Evolutionary conservation across 1,284 basidiomycete species (phyloP), one percentile per base, ranked within the genome.

Genomic region (Apiotrichum mycotoxinovorans): DNA sequence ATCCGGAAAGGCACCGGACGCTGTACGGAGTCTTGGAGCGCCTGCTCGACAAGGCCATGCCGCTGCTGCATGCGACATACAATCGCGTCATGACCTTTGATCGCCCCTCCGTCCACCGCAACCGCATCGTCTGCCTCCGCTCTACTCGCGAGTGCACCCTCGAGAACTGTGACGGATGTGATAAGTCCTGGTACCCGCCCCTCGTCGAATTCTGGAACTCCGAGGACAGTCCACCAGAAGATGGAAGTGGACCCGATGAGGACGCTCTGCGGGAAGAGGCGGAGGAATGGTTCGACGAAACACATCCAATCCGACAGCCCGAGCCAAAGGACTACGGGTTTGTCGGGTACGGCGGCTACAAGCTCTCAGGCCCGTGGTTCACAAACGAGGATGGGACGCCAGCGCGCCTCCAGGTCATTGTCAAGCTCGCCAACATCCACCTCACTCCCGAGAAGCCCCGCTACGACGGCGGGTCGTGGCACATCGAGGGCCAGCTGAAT

Each of bases 241-340:
- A n/a, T n/a, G n/a, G n/a, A n/a, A n/a, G n/a, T n/a, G n/a, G n/a
- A n/a, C n/a, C n/a, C 35, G 48, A 46, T 15, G 48, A 41, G 40
- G 5, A 41, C 27, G 35, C 4, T 4, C 11, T 37, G 35, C 12
- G 5, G 33, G 42, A 50, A 11, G 34, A 17, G 2, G 12, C 49
- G 27, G 48, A 48, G 3, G 11, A 4, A 20, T 62, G 60, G 60
- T 56, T 30, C 54, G 34, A 51, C n/a, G 34, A 40, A 26, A 62
- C 56, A 17, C 60, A 62, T 48, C 42, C 54, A 3, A 25, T 56
- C 17, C 11, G 9, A 26, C 57, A 62, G 26, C 56, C 60, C 22
- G 57, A 62, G 23, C 56, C 60, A 0, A 20, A 42, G 15, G 22
- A 22, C 22, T 61, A 58, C 53, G 17, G 23, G 37, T 61, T 30